A percentile compares a stretch with the other conserved stretches of the same genome.
Conservation (phyloP, 1,284 basidiomycete genomes). For the Leccinum insolens region DNA sequence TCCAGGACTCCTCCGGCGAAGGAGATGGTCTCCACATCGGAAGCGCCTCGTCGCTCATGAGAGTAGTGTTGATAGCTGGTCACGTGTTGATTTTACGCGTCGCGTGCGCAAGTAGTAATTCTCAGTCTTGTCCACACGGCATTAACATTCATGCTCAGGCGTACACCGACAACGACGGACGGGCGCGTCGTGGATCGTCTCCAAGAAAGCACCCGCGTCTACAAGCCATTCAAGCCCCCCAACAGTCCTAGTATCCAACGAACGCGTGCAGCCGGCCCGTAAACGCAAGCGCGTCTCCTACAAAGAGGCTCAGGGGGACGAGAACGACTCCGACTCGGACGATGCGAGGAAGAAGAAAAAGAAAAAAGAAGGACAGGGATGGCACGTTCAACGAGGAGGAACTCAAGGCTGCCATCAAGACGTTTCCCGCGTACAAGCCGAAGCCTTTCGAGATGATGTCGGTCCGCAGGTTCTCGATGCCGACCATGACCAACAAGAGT, state of each 20-base stretch:
- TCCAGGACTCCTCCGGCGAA: slow-evolving; percentile 32
- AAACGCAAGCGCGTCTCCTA: slow-evolving; percentile 87
- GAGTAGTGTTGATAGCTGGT: neutral
- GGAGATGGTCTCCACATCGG: slow-evolving; percentile 35
- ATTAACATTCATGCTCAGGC: slow-evolving; percentile 57
- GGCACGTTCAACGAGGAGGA: slow-evolving; percentile 60
- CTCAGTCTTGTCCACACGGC: neutral
- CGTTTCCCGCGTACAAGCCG: slow-evolving; percentile 83
- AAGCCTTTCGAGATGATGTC: slow-evolving; percentile 72
- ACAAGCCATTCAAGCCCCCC: slow-evolving; percentile 83
- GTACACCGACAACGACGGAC: slow-evolving; percentile 68
- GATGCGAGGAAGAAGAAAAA: slow-evolving; percentile 58
- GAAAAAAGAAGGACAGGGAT: slow-evolving; percentile 57
- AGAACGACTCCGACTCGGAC: slow-evolving; percentile 53
- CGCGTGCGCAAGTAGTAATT: neutral
- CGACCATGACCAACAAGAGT: slow-evolving; percentile 82
- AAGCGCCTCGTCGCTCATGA: slow-evolving; percentile 1
- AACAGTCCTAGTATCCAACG: slow-evolving; percentile 46
- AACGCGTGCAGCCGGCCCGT: slow-evolving; percentile 66
- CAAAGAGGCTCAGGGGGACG: slow-evolving; percentile 58
- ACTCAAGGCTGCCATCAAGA: slow-evolving; percentile 62
- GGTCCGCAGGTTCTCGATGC: slow-evolving; percentile 79
- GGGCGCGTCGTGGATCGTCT: slow-evolving; percentile 67
- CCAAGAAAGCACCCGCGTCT: slow-evolving; percentile 69
- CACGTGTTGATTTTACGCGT: slow-evolving; percentile 2